Evolutionary conservation across 352 stramenopile species (phyloP), one percentile per base, ranked within the genome.

Genomic region (Pythium guiyangense): DNA sequence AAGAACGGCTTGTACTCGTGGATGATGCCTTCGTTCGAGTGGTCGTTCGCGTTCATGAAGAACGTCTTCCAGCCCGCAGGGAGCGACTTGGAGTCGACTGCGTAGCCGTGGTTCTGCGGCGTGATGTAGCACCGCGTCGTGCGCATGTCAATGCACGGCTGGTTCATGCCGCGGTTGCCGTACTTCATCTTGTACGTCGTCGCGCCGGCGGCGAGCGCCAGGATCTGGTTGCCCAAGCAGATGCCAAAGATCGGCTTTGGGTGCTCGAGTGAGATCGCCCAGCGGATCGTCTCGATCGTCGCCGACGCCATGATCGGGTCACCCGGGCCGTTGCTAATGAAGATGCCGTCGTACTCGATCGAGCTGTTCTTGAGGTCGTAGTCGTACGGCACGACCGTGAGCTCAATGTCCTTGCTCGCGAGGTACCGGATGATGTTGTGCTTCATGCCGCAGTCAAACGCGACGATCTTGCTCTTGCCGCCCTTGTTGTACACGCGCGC

Each of bases 391-490:
- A 99, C 96, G 27, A 99, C 84, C 44, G 95, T 98, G 2, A 99
- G 77, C 48, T 96, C 79, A 0, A 82, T 86, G 20, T 83, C 85
- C 26, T 87, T 86, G 40, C 95, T 86, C 37, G 97, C 86, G 18
- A 99, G 83, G 66, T 97, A 92, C 22, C 97, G 93, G 62, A 99
- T 98, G 69, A 99, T 99, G 74, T 99, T 99, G 84, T 97, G 98
- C 76, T 99, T 99, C 74, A 99, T 99, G 56, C 97, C 97, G 70
- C 95, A 98, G 71, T 99, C 96, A 42, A 98, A 83, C 5, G 95
- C 96, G 42, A 99, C 69, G 49, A 99, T 95, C 67, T 97, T 98
- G 46, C 95, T 68, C 26, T 79, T 70, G 63, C 98, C 98, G 35
- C 94, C 96, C 64, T 97, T 94, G 62, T 96, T 96, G 67, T 97